phyloP scores from a whole-genome alignment of 345 rosid species.

The Aurinia saxatilis region DNA sequence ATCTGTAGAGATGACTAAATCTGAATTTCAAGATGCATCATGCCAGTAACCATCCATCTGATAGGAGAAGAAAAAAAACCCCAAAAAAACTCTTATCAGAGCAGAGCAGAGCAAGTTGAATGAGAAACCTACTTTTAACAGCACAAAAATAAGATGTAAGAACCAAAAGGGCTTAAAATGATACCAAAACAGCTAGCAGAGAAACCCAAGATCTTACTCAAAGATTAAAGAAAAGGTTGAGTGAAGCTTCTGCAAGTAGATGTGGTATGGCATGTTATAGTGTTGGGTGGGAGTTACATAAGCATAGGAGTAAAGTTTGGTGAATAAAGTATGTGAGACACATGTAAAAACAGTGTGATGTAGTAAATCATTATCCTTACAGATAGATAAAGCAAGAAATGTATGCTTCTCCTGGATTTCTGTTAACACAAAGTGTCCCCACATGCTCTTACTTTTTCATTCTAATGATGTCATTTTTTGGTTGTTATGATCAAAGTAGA shows the following conservation, averaged over 20 bases:
- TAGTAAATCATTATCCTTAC: slow-evolving; percentile 24
- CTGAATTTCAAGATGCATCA: slow-evolving; percentile 20
- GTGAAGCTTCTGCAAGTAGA: slow-evolving; percentile 16
- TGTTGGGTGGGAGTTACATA: slow-evolving; percentile 27
- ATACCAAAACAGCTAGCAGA: neutral
- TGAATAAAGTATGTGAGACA: slow-evolving; percentile 22
- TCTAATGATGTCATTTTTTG: slow-evolving; percentile 7
- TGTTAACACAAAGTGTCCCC: slow-evolving; percentile 38
- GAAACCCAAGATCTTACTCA: slow-evolving; percentile 8
- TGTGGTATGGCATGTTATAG: slow-evolving; percentile 25
- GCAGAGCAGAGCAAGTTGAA: neutral
- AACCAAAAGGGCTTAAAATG: neutral
- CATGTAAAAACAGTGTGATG: slow-evolving; percentile 25
- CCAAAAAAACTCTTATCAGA: neutral
- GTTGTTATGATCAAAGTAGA: slow-evolving; percentile 34
- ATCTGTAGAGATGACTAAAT: slow-evolving; percentile 9
- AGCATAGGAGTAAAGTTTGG: slow-evolving; percentile 36
- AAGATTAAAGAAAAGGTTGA: slow-evolving; percentile 14
- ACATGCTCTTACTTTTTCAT: slow-evolving; percentile 28
- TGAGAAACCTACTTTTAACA: neutral
- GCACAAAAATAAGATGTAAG: neutral
- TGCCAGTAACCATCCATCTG: slow-evolving; percentile 8
- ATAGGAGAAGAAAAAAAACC: neutral
- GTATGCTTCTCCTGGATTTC: slow-evolving; percentile 39
- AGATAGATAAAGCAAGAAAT: slow-evolving; percentile 32